Evolutionary conservation across 192 early-diverging fungal species (phyloP).

Genomic region (Coemansia sp.): DNA sequence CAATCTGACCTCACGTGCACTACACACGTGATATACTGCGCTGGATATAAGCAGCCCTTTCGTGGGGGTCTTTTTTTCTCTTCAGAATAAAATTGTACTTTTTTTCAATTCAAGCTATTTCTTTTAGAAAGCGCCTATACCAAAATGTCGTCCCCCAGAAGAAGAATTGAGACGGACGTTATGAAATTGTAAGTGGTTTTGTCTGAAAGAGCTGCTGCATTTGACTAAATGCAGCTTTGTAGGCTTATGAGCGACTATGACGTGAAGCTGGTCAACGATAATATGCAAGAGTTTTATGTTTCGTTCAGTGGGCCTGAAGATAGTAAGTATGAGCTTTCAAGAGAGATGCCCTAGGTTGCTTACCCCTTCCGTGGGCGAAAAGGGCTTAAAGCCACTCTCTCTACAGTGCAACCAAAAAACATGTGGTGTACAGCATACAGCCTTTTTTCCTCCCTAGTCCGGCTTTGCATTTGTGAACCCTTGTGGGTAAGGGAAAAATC

Average conservation of each 20-base stretch:
- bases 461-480: too few relatives aligned
- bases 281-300: constrained; percentile 99
- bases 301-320: constrained; percentile 90
- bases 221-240: constrained; percentile 2
- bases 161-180: constrained; percentile 97
- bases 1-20: not conserved
- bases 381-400: too few relatives aligned
- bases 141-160: constrained; percentile 81
- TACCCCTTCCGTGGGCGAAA: too few relatives aligned
- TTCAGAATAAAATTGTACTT: not conserved
- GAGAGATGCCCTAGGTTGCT: too few relatives aligned
- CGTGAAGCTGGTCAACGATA: constrained; percentile 96
- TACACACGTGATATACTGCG: not conserved
- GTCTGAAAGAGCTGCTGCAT: too few relatives aligned
- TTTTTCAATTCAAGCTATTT: not conserved
- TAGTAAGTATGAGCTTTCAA: constrained; percentile 71
- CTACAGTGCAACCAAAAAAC: too few relatives aligned
- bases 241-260: constrained; percentile 99
- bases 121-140: constrained; percentile 1
- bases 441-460: not conserved
- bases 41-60: not conserved
- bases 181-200: constrained; percentile 86
- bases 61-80: not conserved
- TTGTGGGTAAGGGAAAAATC: too few relatives aligned
- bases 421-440: not conserved